Evolutionary conservation across 257 asterid species (phyloP).

Genomic region (Solanum tacnaense): DNA sequence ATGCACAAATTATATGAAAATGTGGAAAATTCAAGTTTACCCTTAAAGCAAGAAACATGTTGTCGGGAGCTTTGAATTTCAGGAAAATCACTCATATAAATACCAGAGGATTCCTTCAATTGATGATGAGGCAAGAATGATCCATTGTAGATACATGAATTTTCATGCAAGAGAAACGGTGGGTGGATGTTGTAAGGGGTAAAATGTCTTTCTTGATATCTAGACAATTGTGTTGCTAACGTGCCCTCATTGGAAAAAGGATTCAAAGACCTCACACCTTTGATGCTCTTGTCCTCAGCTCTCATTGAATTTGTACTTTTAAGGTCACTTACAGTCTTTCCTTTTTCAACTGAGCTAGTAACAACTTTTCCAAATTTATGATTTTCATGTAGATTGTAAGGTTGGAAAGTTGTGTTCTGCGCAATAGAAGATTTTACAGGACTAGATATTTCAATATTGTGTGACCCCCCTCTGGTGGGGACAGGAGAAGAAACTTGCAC

Average conservation of each 20-base stretch:
- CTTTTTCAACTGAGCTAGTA: constrained; percentile 3
- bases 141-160: background rate
- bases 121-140: background rate
- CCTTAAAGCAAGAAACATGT: background rate
- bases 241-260: background rate
- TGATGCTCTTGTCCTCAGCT: background rate
- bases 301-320: constrained; percentile 1
- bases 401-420: background rate
- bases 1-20: background rate
- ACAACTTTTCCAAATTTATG: background rate
- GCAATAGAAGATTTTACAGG: too few species aligned
- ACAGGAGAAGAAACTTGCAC: background rate
- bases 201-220: background rate
- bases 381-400: constrained; percentile 7
- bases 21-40: background rate
- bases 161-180: constrained; percentile 18
- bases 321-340: constrained; percentile 24
- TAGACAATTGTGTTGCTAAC: background rate
- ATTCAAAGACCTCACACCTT: background rate
- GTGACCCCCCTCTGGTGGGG: background rate
- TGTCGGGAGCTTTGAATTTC: background rate
- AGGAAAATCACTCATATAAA: background rate
- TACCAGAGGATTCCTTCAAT: background rate
- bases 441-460: too few species aligned
- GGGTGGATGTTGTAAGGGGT: constrained; percentile 13